Conservation (phyloP, 2,329 filamentous ascomycete species). For the Fusarium sp. region DNA sequence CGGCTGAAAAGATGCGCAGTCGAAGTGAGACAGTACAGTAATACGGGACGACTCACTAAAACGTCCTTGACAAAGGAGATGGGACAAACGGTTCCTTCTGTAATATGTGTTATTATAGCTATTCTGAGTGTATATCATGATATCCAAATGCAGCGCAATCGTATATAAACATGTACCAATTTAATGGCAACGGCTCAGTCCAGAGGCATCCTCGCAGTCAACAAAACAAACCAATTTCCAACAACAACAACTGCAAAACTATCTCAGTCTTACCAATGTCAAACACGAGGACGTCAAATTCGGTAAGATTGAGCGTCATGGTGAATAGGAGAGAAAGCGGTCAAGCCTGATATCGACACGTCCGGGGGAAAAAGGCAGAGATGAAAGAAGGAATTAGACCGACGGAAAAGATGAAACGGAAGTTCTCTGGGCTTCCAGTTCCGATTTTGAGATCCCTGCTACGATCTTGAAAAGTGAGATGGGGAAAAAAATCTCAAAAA, state of each 20-base stretch:
- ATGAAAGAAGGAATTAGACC: slow-evolving; percentile 13
- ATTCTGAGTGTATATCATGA: slow-evolving; percentile 26
- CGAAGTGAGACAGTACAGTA: slow-evolving; percentile 34
- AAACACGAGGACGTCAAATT: slow-evolving; percentile 55
- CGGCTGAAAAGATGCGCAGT: slow-evolving; percentile 34
- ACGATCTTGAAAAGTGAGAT: slow-evolving; percentile 22
- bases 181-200: slow-evolving; percentile 4
- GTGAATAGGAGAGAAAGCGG: slow-evolving; percentile 34
- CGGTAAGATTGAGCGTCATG: slow-evolving; percentile 49
- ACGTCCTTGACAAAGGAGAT: slow-evolving; percentile 89
- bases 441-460: slow-evolving; percentile 32
- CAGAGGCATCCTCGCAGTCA: slow-evolving; percentile 10
- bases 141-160: slow-evolving; percentile 13
- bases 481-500: slow-evolving; percentile 12
- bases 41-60: slow-evolving; percentile 72
- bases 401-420: slow-evolving; percentile 5
- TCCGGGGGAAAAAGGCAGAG: slow-evolving; percentile 25
- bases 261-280: slow-evolving; percentile 56
- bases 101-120: slow-evolving; percentile 43
- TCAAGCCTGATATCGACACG: slow-evolving; percentile 36
- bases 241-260: slow-evolving; percentile 17
- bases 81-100: slow-evolving; percentile 86
- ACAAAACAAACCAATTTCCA: slow-evolving; percentile 5
- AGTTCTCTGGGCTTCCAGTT: slow-evolving; percentile 20
- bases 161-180: slow-evolving; percentile 23